Base-by-base conservation (phyloP, 495 filamentous ascomycete species). In the Hyaloscypha variabilis region DNA sequence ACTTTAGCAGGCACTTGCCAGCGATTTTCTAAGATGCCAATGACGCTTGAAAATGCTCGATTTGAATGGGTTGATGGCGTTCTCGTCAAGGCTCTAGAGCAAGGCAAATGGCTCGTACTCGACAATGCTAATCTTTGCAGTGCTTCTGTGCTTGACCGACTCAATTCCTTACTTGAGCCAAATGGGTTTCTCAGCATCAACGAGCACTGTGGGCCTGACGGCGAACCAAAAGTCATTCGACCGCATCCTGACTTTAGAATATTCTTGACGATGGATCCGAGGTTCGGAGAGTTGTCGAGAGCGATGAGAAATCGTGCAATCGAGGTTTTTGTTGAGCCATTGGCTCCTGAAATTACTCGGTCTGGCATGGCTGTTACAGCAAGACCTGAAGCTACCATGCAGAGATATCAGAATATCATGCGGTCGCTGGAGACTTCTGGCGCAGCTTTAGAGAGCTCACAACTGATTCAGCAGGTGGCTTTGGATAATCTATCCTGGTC, bases 121-220 rank as follows among this genome's bases (percentile, higher is more conserved):
- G 94, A 98, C 73, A 97, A 98, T 78, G 94, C 96, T 58, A 99
- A 99, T 71, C 81, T 98, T 19, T 99, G 96, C 74, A 97, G 88
- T 69, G 87, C 94, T 6, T 97, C 95, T 5, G 94, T 98, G 13
- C 86, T 99, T 2, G 96, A 99, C 73, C 84, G 96, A 70, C 76
- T 99, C 68, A 99, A 99, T 72, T 97, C 96, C 0, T 77, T 99
- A 39, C 88, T 97, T 1, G 96, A 99, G 75, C 91, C 91, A 2
- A 90, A 93, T 71, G 96, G 96, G 10, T 83, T 84, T 59, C 81
- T 99, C 23, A 91, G 89, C 70, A 88, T 99, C 67, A 97, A 96
- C 69, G 96, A 98, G 71, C 93, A 98, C 74, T 89, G 88, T 62
- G 89, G 85, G 34, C 84, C 87, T 23, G 87, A 94, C 74, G 96